Evolutionary conservation across 768 basidiomycete species (phyloP).

Genomic region (Clavaria fumosa): DNA sequence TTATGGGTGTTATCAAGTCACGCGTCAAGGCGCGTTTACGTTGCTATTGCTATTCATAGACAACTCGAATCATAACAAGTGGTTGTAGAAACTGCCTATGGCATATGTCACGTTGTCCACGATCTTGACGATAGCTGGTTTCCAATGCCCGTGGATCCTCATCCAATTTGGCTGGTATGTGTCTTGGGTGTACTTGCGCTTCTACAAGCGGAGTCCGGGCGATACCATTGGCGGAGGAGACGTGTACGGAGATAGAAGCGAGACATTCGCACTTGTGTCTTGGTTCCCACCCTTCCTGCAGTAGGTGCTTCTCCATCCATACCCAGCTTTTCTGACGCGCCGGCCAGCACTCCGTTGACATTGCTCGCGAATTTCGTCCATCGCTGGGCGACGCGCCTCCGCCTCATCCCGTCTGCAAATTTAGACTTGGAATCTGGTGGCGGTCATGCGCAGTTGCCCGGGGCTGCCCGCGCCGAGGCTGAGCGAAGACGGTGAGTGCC

Average conservation of each 20-base stretch:
- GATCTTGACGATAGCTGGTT: conserved; percentile 66
- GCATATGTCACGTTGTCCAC: conserved; percentile 83
- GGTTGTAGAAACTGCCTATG: conserved; percentile 77
- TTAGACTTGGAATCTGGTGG: conserved; percentile 57
- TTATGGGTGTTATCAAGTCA: conserved; percentile 69
- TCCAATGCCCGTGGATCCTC: conserved; percentile 80
- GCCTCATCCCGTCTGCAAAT: conserved; percentile 51
- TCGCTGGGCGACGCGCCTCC: conserved; percentile 48
- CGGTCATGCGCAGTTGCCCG: conserved; percentile 66
- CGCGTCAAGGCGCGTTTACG: conserved; percentile 65
- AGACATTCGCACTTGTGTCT: conserved; percentile 85
- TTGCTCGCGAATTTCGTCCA: conserved; percentile 53
- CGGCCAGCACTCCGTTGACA: conserved; percentile 37
- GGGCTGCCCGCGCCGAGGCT: conserved; percentile 87
- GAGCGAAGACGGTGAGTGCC: conserved; percentile 72
- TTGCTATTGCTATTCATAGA: conserved; percentile 2
- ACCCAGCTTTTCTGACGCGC: conserved; percentile 3
- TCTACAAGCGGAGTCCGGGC: conserved; percentile 78
- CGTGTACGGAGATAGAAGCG: conserved; percentile 87
- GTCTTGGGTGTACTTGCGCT: conserved; percentile 88
- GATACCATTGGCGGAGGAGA: conserved; percentile 46
- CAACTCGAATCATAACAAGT: conserved; percentile 3
- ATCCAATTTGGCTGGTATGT: conserved; percentile 99
- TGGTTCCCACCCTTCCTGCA: conserved; percentile 97
- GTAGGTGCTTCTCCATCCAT: conserved; percentile 32